Evolutionary conservation across 1,284 basidiomycete genomes (phyloP), one percentile per base, ranked within the genome.

Genomic region (Ceratobasidium theobromae): DNA sequence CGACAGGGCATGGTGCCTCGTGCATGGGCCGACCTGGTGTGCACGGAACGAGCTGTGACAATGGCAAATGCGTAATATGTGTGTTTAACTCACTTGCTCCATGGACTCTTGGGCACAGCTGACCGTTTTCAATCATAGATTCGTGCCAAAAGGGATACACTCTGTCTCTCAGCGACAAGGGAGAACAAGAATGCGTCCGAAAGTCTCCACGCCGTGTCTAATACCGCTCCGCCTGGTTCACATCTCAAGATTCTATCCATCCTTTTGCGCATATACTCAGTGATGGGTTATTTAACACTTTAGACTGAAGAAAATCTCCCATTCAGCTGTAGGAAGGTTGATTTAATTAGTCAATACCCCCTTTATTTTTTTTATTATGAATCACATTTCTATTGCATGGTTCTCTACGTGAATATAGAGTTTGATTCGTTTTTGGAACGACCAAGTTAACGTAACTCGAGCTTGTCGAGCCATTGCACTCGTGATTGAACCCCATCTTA

Each of bases 1-100:
- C 38, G 32, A 43, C 45, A 2, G 60, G 60, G 2, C 35, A 30
- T 9, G 60, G 60, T 18, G 27, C 11, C 23, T 30, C 48, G 12
- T 64, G 60, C 27, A 27, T 43, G 5, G 35, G 25, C 18, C 40
- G 52, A 14, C n/a, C 49, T 27, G 60, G 60, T 11, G 60, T 53
- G 4, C 48, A 40, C 9, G 60, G 60, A 25, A 64, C 60, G 14
- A 53, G 49, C 30, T 64, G 60, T 28, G 21, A 9, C 4, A 35
- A 52, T 9, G 60, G 60, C 2, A 52, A 64, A 40, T 64, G 60
- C 60, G 45, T 25, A 18, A 64, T 64, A 21, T 64, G 60, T 52
- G 38, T 52, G 60, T 9, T 12, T 27, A 30, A n/a, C 16, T 27
- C 4, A 25, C 23, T 23, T 5, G 4, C 3, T 30, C 12, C 12